Conservation (phyloP, 805 yeast species). For the Candida montana region DNA sequence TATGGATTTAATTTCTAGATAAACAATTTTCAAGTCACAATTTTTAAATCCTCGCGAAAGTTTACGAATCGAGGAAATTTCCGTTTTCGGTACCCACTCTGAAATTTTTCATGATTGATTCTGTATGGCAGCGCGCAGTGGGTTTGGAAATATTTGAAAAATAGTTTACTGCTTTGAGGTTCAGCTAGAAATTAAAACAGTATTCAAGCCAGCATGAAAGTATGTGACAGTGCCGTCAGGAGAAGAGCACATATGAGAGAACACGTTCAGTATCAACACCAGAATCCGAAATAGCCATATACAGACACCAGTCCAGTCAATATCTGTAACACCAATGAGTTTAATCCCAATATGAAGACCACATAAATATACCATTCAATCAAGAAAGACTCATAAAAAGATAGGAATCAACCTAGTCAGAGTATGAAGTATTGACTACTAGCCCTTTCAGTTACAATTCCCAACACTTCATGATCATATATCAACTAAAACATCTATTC, state of each 20-base stretch:
- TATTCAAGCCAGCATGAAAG: constrained; percentile 13
- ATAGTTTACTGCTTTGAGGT: constrained; percentile 11
- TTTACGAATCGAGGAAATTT: constrained; percentile 7
- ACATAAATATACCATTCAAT: no score
- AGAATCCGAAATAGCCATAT: no score
- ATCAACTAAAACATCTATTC: no score
- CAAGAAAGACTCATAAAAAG: no score
- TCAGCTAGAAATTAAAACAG: background rate
- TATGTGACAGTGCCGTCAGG: constrained; percentile 1
- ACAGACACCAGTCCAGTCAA: no score
- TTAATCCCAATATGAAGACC: no score
- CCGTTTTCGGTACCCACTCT: constrained; percentile 20
- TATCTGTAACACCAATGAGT: no score
- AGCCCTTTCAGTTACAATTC: no score
- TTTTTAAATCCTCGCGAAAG: background rate
- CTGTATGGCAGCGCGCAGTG: constrained; percentile 7
- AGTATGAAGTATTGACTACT: no score
- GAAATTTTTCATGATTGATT: constrained; percentile 12
- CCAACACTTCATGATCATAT: no score
- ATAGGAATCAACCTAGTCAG: no score
- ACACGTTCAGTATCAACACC: background rate
- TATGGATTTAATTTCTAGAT: background rate
- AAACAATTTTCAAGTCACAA: background rate
- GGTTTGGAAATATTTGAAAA: constrained; percentile 19
- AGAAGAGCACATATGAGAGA: background rate